These are phyloP conservation scores for Globomyces sp. DNA, from an alignment of 371 early-diverging fungal genomes.

Conservation along the genomic window DNA sequence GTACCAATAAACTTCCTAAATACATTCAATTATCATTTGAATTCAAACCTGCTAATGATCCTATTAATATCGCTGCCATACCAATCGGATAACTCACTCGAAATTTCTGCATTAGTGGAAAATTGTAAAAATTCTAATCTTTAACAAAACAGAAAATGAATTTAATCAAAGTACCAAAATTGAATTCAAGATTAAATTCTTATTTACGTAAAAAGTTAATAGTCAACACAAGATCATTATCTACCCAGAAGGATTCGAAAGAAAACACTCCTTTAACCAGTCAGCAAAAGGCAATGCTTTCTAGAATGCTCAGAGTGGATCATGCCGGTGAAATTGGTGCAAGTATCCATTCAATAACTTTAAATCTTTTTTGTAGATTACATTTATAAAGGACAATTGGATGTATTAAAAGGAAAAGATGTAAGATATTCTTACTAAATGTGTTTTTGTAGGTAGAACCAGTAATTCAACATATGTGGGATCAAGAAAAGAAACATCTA, in stretches of 20 bases:
- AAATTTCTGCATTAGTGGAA: no score
- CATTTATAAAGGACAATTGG: slow-evolving; percentile 93
- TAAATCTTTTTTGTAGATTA: slow-evolving; percentile 38
- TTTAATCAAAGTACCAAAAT: no score
- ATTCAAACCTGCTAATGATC: no score
- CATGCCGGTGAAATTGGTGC: slow-evolving; percentile 98
- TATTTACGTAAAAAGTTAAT: no score
- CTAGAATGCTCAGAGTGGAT: slow-evolving; percentile 84
- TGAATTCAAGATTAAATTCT: no score
- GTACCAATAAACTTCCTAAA: slow-evolving; percentile 3
- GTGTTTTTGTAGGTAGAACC: no score
- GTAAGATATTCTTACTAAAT: neutral
- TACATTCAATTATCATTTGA: neutral
- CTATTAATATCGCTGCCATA: no score
- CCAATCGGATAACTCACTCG: no score
- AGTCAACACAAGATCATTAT: no score
- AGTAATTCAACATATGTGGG: slow-evolving; percentile 80
- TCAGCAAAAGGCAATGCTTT: slow-evolving; percentile 17
- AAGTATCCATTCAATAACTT: slow-evolving; percentile 20
- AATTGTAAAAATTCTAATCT: no score
- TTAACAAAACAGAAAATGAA: no score
- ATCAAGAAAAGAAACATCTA: slow-evolving; percentile 88
- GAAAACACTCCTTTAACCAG: neutral
- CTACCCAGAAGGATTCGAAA: no score
- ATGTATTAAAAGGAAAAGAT: slow-evolving; percentile 56